Base-by-base conservation (phyloP, 2,329 filamentous ascomycete species). In the Alternaria panax region DNA sequence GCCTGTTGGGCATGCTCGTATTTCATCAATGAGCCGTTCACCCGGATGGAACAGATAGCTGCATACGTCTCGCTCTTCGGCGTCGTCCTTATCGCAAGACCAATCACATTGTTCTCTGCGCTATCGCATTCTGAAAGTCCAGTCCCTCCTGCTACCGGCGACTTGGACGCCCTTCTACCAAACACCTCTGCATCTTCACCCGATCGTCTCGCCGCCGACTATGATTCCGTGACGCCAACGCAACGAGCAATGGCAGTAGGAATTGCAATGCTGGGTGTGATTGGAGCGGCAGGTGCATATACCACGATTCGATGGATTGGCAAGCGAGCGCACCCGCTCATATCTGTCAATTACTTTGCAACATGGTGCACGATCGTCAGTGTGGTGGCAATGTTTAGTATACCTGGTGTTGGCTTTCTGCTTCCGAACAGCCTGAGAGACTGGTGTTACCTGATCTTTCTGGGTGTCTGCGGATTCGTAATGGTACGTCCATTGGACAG, bases 291-390 rank as follows among this genome's bases (percentile, higher is more conserved):
- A 0, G 86, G 86, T 3, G 92, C 92, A 7, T 93, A 89, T 71
- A 92, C 88, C 0, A 87, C 87, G 0, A 90, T 97, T 63, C 85
- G 92, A 16, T 88, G 90, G 78, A 94, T 97, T 61, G 93, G 93
- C 14, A 87, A 87, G 67, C 86, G 91, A 27, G 90, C 91, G 0
- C 92, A 96, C 73, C 87, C 93, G 0, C 82, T 97, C n/a, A 88
- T 96, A 57, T 90, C 87, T 2, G 92, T 96, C 56, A 96, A 92
- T 70, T 96, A 93, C 78, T 96, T 97, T 71, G 87, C 88, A 3
- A 80, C 83, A 0, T 89, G 87, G 80, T 91, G 89, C 68, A 89
- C 87, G 0, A 68, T 93, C 2, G 87, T 96, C 47, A 89, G 88
- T 42, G 73, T 84, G 2, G 67, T 86, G 1, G 86, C 86, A 28